phyloP scores from a whole-genome alignment of 805 yeast species.

The Kurtzmaniella fragi region DNA sequence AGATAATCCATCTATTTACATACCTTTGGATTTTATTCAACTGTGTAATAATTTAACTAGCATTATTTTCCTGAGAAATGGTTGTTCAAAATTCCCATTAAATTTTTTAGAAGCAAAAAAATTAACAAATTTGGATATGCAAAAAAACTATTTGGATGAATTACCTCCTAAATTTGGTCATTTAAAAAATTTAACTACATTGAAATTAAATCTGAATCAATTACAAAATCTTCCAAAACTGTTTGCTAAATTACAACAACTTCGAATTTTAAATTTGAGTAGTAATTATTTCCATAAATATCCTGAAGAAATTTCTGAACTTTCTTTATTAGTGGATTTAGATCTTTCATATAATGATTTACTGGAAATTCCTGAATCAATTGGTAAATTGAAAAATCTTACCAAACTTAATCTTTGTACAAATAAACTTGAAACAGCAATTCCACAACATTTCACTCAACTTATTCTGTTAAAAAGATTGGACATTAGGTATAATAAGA shows the following conservation, averaged over 20 bases:
- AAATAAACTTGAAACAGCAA: constrained; percentile 50
- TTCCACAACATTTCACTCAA: constrained; percentile 50
- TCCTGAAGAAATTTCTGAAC: constrained; percentile 61
- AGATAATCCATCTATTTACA: constrained; percentile 76
- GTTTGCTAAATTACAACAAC: constrained; percentile 49
- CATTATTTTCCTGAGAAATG: constrained; percentile 65
- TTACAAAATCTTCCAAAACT: constrained; percentile 56
- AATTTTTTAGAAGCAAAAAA: constrained; percentile 67
- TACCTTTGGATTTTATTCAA: constrained; percentile 84
- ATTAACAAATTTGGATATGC: constrained; percentile 64
- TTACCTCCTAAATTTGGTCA: constrained; percentile 54
- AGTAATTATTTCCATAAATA: constrained; percentile 64
- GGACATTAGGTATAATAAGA: constrained; percentile 71
- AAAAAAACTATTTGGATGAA: constrained; percentile 68
- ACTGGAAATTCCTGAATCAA: constrained; percentile 51
- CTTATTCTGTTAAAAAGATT: constrained; percentile 59
- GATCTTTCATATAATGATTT: constrained; percentile 82
- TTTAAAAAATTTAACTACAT: constrained; percentile 48
- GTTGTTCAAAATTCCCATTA: constrained; percentile 69
- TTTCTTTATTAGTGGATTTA: constrained; percentile 56
- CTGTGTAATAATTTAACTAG: constrained; percentile 66
- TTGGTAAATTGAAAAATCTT: constrained; percentile 55
- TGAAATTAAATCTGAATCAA: constrained; percentile 74
- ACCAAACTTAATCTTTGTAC: constrained; percentile 72
- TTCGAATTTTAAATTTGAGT: constrained; percentile 65